Base-by-base conservation (phyloP, 140 eudicot genomes). In the Flaveria floridana region DNA sequence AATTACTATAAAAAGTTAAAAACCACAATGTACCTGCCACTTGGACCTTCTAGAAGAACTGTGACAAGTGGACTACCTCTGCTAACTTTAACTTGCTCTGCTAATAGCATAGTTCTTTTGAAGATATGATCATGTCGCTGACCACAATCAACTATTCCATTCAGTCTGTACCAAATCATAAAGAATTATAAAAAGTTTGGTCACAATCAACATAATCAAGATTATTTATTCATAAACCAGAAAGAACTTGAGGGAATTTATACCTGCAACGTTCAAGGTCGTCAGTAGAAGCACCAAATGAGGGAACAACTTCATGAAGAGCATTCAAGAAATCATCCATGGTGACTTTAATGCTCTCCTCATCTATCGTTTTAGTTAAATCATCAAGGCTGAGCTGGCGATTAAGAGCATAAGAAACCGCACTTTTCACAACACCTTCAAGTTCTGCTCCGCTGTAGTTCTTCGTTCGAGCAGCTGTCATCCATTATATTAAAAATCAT, bases 351-450 rank as follows among this genome's bases (percentile, higher is more conserved):
- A 95, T 91, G 77, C 84, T 89, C 63, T 95, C 99, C 78, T 95
- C 99, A 37, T 95, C 97, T 44, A 95, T 90, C 12, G 89, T 85
- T 74, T 95, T 89, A 4, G 92, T 88, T 56, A 95, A 95, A 86
- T 95, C 96, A 48, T 91, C 96, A 52, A 89, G 88, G 76, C 84
- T 91, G 66, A 95, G 83, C 82, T 95, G 97, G 73, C 99, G 84
- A 62, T 95, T 87, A 57, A 95, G 83, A 37, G 99, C 99, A 79
- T 80, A 95, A 42, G 99, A 95, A 18, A 89, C 99, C 0, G 97
- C 99, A 91, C 99, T 95, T 82, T 95, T 95, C 65, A 91, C 99
- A 62, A 95, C 97, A 82, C 99, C 99, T 87, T 95, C 99, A 72
- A 95, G 97, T 80, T 95, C 99, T 55, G 99, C 99, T 19, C 99